Evolutionary conservation across 805 yeast genomes (phyloP).

Genomic region (Lachancea mirantina): DNA sequence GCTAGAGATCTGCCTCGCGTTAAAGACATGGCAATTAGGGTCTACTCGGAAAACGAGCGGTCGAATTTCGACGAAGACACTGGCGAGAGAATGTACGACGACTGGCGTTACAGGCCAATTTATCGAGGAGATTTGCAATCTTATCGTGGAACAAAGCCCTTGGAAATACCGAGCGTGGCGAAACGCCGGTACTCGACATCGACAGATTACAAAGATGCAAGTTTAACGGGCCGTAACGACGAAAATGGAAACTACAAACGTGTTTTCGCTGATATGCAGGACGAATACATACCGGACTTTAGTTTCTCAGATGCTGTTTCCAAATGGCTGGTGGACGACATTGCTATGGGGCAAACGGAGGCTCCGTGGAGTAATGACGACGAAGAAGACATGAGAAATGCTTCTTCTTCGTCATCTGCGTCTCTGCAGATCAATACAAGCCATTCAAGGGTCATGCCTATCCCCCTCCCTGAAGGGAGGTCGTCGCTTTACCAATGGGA

Average conservation of each 20-base stretch:
- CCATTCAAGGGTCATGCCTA: constrained; percentile 11
- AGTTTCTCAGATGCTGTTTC: constrained; percentile 45
- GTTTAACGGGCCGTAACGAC: not conserved
- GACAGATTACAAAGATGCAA: constrained; percentile 2
- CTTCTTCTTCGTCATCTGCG: constrained; percentile 5
- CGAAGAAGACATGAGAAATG: constrained; percentile 4
- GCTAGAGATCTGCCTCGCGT: too few relatives aligned
- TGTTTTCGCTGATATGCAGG: constrained; percentile 46
- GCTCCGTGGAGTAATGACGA: constrained; percentile 4
- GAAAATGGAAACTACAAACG: not conserved
- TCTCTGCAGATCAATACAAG: constrained; percentile 3
- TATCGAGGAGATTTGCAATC: constrained; percentile 7
- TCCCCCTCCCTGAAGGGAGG: constrained; percentile 8
- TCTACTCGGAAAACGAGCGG: constrained; percentile 60
- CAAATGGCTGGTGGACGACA: constrained; percentile 39
- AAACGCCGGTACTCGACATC: constrained; percentile 7
- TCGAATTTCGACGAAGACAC: constrained; percentile 49
- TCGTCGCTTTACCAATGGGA: not conserved
- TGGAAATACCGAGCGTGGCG: constrained; percentile 2
- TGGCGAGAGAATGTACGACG: constrained; percentile 49
- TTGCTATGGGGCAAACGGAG: not conserved
- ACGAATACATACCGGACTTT: constrained; percentile 70
- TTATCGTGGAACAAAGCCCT: constrained; percentile 1
- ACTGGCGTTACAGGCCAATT: constrained; percentile 43
- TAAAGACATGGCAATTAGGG: constrained; percentile 37